Percentiles rank a stretch among this genome's conserved stretches.
These are phyloP conservation scores for Maudiozyma pseudohumilis DNA, from an alignment of 805 yeast species.

Conservation along the genomic window DNA sequence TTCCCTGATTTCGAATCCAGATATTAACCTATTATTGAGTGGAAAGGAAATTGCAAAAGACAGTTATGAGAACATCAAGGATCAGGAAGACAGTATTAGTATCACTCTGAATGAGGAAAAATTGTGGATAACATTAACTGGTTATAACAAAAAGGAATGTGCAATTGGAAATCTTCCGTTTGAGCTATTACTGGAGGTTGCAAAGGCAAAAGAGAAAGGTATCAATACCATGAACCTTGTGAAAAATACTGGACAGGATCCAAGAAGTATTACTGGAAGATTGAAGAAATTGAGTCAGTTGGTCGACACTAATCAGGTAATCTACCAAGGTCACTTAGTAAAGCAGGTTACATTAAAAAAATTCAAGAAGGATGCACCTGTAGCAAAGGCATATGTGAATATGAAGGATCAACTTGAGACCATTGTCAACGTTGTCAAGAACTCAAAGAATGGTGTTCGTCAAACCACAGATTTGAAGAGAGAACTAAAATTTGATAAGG, in stretches of 20 bases:
- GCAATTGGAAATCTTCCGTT: conserved; percentile 47
- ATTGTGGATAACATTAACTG: conserved; percentile 50
- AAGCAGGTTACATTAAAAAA: conserved; percentile 42
- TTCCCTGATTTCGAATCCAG: conserved; percentile 12
- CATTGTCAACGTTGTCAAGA: conserved; percentile 41
- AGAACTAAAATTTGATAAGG: conserved; percentile 44
- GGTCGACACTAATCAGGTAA: conserved; percentile 33
- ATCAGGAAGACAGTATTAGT: conserved; percentile 4
- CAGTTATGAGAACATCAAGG: conserved; percentile 3
- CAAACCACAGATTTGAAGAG: conserved; percentile 51
- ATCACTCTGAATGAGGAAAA: conserved; percentile 42
- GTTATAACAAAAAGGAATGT: conserved; percentile 41
- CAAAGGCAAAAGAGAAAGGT: conserved; percentile 46
- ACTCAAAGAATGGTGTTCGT: conserved; percentile 52
- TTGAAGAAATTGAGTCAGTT: conserved; percentile 45
- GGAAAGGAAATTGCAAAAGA: conserved; percentile 4
- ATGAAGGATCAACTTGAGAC: conserved; percentile 22
- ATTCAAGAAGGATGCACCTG: conserved; percentile 24
- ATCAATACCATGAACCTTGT: conserved; percentile 51
- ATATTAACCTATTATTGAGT: conserved; percentile 10
- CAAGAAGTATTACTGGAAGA: conserved; percentile 58
- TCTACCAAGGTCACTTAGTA: conserved; percentile 42
- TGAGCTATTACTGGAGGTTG: conserved; percentile 48
- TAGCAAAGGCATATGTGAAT: conserved; percentile 20
- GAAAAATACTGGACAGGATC: conserved; percentile 53